Conservation (phyloP, 163 green algal genomes). For the Scenedesmus sp. region DNA sequence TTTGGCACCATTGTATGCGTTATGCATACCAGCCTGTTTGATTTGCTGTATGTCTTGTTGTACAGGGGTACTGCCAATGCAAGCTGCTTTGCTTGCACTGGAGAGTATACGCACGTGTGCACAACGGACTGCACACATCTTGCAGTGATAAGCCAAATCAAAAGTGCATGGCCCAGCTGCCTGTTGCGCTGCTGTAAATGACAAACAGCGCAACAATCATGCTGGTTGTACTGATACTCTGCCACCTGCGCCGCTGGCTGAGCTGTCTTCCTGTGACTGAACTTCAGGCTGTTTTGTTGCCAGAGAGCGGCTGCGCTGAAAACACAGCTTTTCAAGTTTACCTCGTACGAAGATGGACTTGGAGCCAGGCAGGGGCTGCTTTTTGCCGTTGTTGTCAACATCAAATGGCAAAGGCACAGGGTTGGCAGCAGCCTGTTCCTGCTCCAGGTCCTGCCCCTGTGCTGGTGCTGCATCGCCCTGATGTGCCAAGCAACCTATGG, state of each 20-base stretch:
- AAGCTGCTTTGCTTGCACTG: too few species aligned
- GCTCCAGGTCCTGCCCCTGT: background rate
- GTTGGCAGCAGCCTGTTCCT: background rate
- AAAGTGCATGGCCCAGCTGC: too few species aligned
- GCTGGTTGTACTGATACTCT: too few species aligned
- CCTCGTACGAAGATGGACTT: slow-evolving; percentile 78
- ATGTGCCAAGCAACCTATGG: background rate
- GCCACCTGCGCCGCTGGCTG: too few species aligned
- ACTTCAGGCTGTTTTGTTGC: too few species aligned
- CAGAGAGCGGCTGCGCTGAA: background rate
- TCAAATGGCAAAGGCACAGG: slow-evolving; percentile 65
- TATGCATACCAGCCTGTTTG: background rate
- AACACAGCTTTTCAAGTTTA: slow-evolving; percentile 7
- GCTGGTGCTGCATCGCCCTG: background rate
- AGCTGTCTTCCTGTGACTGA: too few species aligned
- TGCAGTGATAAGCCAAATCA: too few species aligned
- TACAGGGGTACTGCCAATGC: background rate
- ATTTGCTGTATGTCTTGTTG: background rate
- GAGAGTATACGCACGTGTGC: too few species aligned
- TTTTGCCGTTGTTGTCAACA: slow-evolving; percentile 68
- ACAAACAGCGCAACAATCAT: too few species aligned
- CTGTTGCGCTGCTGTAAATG: too few species aligned
- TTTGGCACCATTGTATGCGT: background rate
- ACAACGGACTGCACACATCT: too few species aligned
- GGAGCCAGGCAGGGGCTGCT: slow-evolving; percentile 66